Base-by-base conservation (phyloP, 192 early-diverging fungal genomes). In the Dimargaris cristalligena region DNA sequence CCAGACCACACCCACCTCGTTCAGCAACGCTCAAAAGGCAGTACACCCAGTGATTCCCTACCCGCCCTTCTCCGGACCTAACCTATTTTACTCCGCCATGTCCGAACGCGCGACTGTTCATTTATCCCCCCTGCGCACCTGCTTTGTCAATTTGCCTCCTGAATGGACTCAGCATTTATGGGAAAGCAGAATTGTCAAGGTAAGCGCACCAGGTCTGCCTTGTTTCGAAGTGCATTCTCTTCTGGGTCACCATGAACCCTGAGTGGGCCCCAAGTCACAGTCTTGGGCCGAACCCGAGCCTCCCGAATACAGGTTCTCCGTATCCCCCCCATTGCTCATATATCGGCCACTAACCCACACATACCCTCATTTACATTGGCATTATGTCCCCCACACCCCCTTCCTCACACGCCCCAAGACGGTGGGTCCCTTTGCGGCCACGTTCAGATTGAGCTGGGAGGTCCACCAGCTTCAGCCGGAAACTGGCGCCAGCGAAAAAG, bases 121-220 rank as follows among this genome's bases (percentile, higher is more conserved):
- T 23, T 83, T 84, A 51, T 67, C 72, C 8, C 80, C 83, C 29
- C 61, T 88, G 46, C 63, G 73, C 6, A 76, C 83, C 10, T 83
- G 85, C 66, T 74, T 86, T 49, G 81, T 87, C 49, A 87, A 85
- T 64, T 61, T 92, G 31, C 89, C 89, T 2, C 56, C 71, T 10
- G 71, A 76, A 20, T 92, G 89, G 89, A 74, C 73, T 18, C 69
- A 79, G 44, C 83, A 85, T 4, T 69, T 91, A 33, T 74, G 80
- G 56, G 80, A 83, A 14, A 76, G 78, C 33, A 30, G 61, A 0
- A 44, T 51, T 52, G 74, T 72, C 72, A 82, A 83, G 73, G 83
- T 85, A 74, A 14, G 49, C 60, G 33, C 20, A 22, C 35, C 48
- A 11, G 22, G 20, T 3, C 9, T 34, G 29, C 28, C 9, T 20